Evolutionary conservation across 164 flowering plant species (phyloP), one percentile per base, ranked within the genome.

Genomic region (Berberis vulgaris): DNA sequence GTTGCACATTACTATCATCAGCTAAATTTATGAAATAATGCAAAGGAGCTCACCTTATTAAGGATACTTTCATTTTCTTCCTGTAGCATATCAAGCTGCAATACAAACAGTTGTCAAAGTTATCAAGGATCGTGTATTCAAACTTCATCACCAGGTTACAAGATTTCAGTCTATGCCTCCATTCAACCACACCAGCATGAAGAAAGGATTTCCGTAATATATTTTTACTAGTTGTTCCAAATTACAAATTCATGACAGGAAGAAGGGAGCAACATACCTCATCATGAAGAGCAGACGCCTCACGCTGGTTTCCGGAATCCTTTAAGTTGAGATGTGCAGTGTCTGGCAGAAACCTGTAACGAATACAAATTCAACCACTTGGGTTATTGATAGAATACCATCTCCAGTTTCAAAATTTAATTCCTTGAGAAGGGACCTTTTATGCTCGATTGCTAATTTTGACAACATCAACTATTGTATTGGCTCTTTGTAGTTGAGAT

Each of bases 71-170:
- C 92, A 73, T 93, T 85, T 72, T 93, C 98, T 77, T 90, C 96
- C 71, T 93, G 96, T 57, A 94, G 84, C 97, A 91, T 87, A 74
- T 94, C 96, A 73, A 91, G 93, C 96, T 91, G 96, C 87, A 91
- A 57, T 53, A 43, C 46, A 26, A 68, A 50, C 49, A 65, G 26
- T 61, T 49, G 47, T 69, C 50, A 79, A 66, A 43, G 61, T 67
- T 45, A 62, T 46, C 13, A 43, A 49, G 52, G n/a, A 26, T 41
- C 9, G 45, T 10, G 10, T 13, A 12, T 0, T 39, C 12, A n/a
- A 46, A 61, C 5, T 53, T 41, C 60, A 53, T 55, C 13, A 2
- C 12, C 54, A 55, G 56, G 39, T 11, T 6, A 65, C 45, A 46
- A 42, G 38, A 4, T 6, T 65, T 40, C 13, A 56, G 6, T 53